Conservation (phyloP, 2,329 filamentous ascomycete species). For the Clonostachys rosea region DNA sequence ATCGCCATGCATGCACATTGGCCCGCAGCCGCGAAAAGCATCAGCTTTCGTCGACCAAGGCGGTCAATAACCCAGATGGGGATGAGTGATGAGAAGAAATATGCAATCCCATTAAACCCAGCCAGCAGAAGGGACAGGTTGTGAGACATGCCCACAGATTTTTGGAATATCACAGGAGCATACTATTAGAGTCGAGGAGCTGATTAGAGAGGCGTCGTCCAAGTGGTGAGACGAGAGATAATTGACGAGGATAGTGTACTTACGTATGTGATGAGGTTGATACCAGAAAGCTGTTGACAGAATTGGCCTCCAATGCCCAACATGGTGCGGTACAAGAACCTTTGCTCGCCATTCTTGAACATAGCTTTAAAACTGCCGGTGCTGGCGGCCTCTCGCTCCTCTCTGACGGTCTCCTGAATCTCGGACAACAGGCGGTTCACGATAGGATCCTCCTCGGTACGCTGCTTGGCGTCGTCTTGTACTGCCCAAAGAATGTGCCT, state of each 20-base stretch:
- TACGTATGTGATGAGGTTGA: constrained; percentile 1
- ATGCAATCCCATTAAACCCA: constrained; percentile 45
- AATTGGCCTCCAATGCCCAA: constrained; percentile 35
- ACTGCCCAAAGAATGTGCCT: constrained; percentile 11
- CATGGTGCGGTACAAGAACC: constrained; percentile 1
- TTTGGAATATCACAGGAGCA: constrained; percentile 32
- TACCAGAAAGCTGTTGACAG: constrained; percentile 14
- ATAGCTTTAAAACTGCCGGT: constrained; percentile 11
- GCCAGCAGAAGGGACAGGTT: constrained; percentile 44
- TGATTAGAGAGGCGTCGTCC: neutral
- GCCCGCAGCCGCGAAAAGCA: constrained; percentile 17
- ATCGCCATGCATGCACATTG: constrained; percentile 33
- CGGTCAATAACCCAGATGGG: constrained; percentile 41
- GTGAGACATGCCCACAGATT: constrained; percentile 31
- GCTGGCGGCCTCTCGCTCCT: constrained; percentile 13
- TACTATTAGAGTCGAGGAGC: neutral
- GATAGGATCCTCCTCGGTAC: neutral
- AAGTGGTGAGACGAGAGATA: neutral
- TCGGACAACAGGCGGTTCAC: neutral
- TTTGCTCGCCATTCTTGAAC: constrained; percentile 7
- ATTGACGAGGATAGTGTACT: neutral
- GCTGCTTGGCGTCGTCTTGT: neutral
- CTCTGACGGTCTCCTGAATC: constrained; percentile 14
- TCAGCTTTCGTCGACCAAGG: constrained; percentile 29
- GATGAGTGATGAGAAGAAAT: constrained; percentile 31